Conservation (phyloP, 2,329 filamentous ascomycete genomes). For the Blastomyces gilchristii region DNA sequence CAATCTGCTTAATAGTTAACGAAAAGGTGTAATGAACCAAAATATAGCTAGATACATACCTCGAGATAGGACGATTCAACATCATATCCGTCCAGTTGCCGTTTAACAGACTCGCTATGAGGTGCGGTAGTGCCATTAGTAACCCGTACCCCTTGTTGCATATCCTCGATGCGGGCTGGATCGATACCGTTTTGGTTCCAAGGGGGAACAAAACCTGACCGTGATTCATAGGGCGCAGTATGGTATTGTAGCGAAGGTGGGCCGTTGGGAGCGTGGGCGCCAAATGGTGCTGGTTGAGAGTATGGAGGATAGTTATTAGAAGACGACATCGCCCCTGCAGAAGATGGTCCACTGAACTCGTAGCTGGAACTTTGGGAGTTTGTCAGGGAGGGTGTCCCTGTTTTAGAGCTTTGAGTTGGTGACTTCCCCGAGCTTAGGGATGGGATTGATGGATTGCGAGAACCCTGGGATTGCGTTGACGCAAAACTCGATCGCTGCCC, state of each 20-base stretch:
- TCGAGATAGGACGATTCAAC: conserved; percentile 43
- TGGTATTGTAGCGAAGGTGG: conserved; percentile 26
- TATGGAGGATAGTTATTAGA: conserved; percentile 29
- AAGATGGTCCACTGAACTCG: conserved; percentile 30
- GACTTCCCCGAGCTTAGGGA: conserved; percentile 35
- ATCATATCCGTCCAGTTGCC: conserved; percentile 54
- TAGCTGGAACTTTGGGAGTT: conserved; percentile 31
- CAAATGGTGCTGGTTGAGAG: conserved; percentile 26
- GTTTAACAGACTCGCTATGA: conserved; percentile 45
- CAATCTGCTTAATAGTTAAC: conserved; percentile 28
- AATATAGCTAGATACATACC: conserved; percentile 25
- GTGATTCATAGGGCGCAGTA: conserved; percentile 24
- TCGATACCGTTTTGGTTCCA: conserved; percentile 23
- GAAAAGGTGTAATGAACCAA: background rate
- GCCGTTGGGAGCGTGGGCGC: conserved; percentile 12
- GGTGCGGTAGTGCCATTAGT: conserved; percentile 21
- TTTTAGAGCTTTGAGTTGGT: conserved; percentile 33
- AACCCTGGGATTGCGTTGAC: conserved; percentile 33
- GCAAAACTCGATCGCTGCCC: conserved; percentile 29
- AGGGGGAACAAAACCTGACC: conserved; percentile 22
- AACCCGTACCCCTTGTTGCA: conserved; percentile 26
- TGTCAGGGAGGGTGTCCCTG: conserved; percentile 28
- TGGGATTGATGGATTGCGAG: conserved; percentile 31
- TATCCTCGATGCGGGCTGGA: conserved; percentile 26
- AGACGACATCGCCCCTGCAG: conserved; percentile 31